phyloP scores from a whole-genome alignment of 768 basidiomycete species.

The Rubroboletus pulcherrimus region DNA sequence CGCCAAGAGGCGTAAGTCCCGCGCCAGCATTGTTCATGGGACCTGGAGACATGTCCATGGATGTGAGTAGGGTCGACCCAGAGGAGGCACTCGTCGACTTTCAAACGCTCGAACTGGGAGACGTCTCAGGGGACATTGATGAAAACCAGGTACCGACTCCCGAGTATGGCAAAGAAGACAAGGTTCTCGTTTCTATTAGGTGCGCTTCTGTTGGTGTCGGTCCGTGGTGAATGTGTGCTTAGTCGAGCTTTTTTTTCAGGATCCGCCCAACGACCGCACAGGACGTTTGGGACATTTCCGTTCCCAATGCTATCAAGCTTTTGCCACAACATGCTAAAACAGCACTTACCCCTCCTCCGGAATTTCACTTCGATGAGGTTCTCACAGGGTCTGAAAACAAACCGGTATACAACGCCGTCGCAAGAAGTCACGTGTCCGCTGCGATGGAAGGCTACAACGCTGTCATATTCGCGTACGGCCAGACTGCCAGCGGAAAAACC shows the following conservation, averaged over 20 bases:
- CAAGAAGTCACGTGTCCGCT: constrained; percentile 75
- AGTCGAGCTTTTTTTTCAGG: constrained; percentile 33
- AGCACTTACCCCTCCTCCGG: constrained; percentile 35
- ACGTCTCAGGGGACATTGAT: constrained; percentile 68
- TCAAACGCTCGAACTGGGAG: constrained; percentile 64
- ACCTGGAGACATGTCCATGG: constrained; percentile 60
- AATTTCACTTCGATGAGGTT: constrained; percentile 72
- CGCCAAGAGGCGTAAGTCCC: constrained; percentile 51
- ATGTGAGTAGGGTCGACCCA: constrained; percentile 67
- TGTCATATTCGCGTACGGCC: constrained; percentile 91
- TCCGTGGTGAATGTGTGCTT: not conserved
- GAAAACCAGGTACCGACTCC: constrained; percentile 43
- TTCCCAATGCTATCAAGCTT: constrained; percentile 55
- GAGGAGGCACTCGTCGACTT: constrained; percentile 78
- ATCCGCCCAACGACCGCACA: constrained; percentile 54
- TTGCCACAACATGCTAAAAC: constrained; percentile 53
- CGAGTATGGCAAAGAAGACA: constrained; percentile 72
- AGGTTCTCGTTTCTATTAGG: constrained; percentile 85
- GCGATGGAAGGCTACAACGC: constrained; percentile 98
- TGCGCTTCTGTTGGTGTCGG: constrained; percentile 25
- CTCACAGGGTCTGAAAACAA: constrained; percentile 79
- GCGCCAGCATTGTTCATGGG: constrained; percentile 36
- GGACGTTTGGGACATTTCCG: constrained; percentile 54
- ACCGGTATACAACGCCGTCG: constrained; percentile 71
- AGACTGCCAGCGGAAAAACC: constrained; percentile 81